Base-by-base conservation (phyloP, 2,329 filamentous ascomycete species). In the Alternaria gaisen region DNA sequence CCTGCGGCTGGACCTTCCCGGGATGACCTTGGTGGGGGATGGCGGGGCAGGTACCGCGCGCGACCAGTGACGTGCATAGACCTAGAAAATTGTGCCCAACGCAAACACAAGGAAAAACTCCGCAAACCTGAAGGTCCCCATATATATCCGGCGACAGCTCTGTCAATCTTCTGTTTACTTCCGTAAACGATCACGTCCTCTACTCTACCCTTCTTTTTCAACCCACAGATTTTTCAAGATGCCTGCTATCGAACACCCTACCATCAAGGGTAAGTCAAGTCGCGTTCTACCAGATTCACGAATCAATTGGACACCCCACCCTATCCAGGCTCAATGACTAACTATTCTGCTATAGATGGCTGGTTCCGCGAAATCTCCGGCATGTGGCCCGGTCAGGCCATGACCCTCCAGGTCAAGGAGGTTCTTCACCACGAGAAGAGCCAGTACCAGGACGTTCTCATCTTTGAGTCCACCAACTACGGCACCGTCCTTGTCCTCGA, bases 341-440 rank as follows among this genome's bases (percentile, higher is more conserved):
- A 65, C 34, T 58, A 42, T 28, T 24, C n/a, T 4, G 56, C 53
- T 59, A 60, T 72, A 97, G 95, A 98, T 97, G 95, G 94, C 85
- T 99, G 95, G 95, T 99, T 99, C 91, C 92, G 93, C 82, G 95
- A 99, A 85, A 94, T 97, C 84, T 97, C 92, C 73, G 86, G 95
- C 79, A 98, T 99, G 94, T 99, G 95, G 95, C 94, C 95, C 66
- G 93, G 95, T 80, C 95, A 98, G 86, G 95, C 95, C 80, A 98
- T 98, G 94, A 97, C 92, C 72, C 90, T 80, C 65, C 76, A 79
- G 69, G 95, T 99, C 83, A 94, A 99, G 82, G 92, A 97, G 86
- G 90, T 99, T 77, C 87, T 99, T 66, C 94, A 97, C 87, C 94
- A 98, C 86, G 95, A 99, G 86, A 98, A 97, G 89, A 95, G 91